Evolutionary conservation across 306 rosid species (phyloP), one percentile per base, ranked within the genome.

Genomic region (Fragaria iinumae): DNA sequence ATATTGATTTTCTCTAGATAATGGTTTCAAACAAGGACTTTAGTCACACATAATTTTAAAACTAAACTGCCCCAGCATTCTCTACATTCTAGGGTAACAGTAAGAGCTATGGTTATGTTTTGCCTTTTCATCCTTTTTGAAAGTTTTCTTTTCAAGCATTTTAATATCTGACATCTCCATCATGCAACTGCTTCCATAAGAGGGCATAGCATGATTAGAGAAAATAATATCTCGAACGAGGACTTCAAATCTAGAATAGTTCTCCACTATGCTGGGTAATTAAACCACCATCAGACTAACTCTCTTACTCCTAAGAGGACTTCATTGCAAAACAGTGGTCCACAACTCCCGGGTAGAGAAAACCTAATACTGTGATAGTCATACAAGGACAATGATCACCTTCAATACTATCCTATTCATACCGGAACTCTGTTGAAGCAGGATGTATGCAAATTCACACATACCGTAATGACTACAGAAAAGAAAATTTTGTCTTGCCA

Each of bases 191-290:
- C 62, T 55, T 55, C 27, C 27, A 49, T 49, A 9, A n/a, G 27
- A 18, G 3, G 62, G 62, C 62, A 55, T 8, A 55, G 29, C 62
- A 55, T 55, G 62, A 21, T 55, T n/a, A 55, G 62, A 39, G 21
- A 25, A 18, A 55, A 11, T n/a, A 55, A 18, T 55, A 11, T 55
- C 62, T 53, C 60, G 25, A 20, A 20, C 20, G 60, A 53, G 8
- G 60, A 53, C 60, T 20, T 53, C n/a, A n/a, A 53, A n/a, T 53
- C 60, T n/a, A 55, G 62, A n/a, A 55, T 21, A 55, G 62, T n/a
- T 20, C 11, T n/a, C 62, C 29, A 55, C 27, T 11, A 49, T 49
- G 8, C 55, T 16, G 21, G 20, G 63, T 56, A 56, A 13, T 21
- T 8, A n/a, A 56, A 9, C 63, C 10, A 23, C 13, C 29, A 16